phyloP scores from a whole-genome alignment of 345 rosid genomes.

The Gossypium australe region DNA sequence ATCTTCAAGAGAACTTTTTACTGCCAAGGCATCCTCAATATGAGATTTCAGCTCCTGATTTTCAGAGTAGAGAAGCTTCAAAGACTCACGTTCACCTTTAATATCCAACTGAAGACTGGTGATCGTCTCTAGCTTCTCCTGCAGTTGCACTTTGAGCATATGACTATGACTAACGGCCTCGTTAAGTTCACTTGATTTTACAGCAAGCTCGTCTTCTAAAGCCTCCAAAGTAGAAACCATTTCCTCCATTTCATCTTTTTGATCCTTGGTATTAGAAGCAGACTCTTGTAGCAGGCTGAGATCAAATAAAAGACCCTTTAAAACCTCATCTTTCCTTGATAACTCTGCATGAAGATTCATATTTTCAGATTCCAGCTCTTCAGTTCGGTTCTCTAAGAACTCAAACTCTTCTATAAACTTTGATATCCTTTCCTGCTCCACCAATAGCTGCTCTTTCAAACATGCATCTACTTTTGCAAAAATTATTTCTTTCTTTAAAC shows the following conservation, averaged over 20 bases:
- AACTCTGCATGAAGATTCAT: constrained; percentile 54
- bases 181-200: constrained; percentile 53
- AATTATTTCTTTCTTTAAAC: constrained; percentile 41
- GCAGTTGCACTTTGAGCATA: constrained; percentile 55
- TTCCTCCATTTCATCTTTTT: constrained; percentile 73
- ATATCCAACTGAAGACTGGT: constrained; percentile 44
- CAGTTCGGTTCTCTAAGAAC: constrained; percentile 40
- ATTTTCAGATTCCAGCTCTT: constrained; percentile 54
- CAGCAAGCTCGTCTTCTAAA: constrained; percentile 60
- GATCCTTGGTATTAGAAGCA: constrained; percentile 70
- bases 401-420: constrained; percentile 47
- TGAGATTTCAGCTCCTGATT: constrained; percentile 48
- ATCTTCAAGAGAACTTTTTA: constrained; percentile 44
- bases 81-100: constrained; percentile 33
- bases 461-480: constrained; percentile 45
- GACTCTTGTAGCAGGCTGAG: constrained; percentile 86
- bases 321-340: constrained; percentile 73
- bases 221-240: constrained; percentile 55
- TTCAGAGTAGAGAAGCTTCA: constrained; percentile 33
- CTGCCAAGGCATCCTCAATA: constrained; percentile 40
- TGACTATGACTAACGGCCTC: constrained; percentile 43
- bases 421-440: constrained; percentile 34
- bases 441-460: constrained; percentile 37
- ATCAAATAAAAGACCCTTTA: constrained; percentile 79
- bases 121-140: constrained; percentile 50